Evolutionary conservation across 495 filamentous ascomycete genomes (phyloP).

Genomic region (Penicillium diatomitis): DNA sequence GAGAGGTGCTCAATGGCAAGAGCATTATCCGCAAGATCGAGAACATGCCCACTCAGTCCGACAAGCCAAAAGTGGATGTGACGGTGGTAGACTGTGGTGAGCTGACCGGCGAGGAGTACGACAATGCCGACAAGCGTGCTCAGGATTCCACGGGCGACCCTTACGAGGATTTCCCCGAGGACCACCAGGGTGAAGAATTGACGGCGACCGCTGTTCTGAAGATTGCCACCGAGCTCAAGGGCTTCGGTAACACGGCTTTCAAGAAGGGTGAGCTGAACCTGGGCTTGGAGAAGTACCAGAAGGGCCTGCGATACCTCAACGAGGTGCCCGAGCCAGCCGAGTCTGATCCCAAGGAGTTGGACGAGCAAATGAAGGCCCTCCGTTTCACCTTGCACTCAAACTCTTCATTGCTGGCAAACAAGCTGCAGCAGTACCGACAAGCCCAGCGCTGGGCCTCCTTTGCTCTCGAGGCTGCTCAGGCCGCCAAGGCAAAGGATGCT

Average conservation of each 20-base stretch:
- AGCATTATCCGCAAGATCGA: slow-evolving; percentile 86
- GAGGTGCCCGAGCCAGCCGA: slow-evolving; percentile 69
- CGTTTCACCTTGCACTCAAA: slow-evolving; percentile 73
- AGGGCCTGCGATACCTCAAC: slow-evolving; percentile 88
- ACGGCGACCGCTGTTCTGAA: slow-evolving; percentile 42
- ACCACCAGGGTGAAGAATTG: slow-evolving; percentile 61
- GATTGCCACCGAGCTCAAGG: slow-evolving; percentile 83
- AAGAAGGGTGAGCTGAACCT: slow-evolving; percentile 60
- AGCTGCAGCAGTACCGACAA: slow-evolving; percentile 62
- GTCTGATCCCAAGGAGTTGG: slow-evolving; percentile 57
- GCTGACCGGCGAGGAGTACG: slow-evolving; percentile 60
- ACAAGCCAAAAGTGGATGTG: slow-evolving; percentile 70
- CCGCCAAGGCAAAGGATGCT: slow-evolving; percentile 51
- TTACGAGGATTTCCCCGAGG: slow-evolving; percentile 95
- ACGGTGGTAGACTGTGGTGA: slow-evolving; percentile 82
- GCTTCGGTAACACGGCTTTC: slow-evolving; percentile 86
- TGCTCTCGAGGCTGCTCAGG: slow-evolving; percentile 56
- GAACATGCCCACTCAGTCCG: slow-evolving; percentile 66
- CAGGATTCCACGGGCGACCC: slow-evolving; percentile 79
- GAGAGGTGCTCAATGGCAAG: slow-evolving; percentile 69
- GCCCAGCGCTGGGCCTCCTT: slow-evolving; percentile 59
- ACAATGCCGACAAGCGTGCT: slow-evolving; percentile 48
- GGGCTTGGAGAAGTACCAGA: slow-evolving; percentile 92
- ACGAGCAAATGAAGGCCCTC: slow-evolving; percentile 57
- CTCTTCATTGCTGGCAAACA: slow-evolving; percentile 69